Evolutionary conservation across 129 eudicot genomes (phyloP).

Genomic region (Sambucus nigra): DNA sequence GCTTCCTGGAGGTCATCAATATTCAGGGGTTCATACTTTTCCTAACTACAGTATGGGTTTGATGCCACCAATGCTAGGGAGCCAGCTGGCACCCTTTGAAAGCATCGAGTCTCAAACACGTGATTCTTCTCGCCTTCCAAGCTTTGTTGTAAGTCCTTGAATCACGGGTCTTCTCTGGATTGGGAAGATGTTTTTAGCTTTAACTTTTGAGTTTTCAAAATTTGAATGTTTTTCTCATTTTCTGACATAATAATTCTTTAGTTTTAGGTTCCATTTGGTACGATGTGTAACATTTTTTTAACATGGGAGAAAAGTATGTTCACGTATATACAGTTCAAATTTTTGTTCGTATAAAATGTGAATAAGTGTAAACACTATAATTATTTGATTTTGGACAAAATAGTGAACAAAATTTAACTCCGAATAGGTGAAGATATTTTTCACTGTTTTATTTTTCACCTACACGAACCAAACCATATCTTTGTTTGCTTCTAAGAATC

Average conservation of each 20-base stretch:
- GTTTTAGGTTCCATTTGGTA: constrained; percentile 4
- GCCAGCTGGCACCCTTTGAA: constrained; percentile 52
- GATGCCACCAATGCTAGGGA: constrained; percentile 50
- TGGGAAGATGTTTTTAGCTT: not conserved
- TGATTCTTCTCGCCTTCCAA: constrained; percentile 60
- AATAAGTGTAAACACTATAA: too few species aligned
- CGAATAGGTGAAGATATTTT: too few species aligned
- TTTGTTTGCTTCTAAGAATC: not conserved
- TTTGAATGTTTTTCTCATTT: not conserved
- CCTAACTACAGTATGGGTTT: constrained; percentile 47
- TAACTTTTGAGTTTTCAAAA: constrained; percentile 1
- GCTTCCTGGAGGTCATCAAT: constrained; percentile 37
- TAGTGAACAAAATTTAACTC: too few species aligned
- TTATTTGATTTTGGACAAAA: too few species aligned
- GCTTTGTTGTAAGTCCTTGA: constrained; percentile 64
- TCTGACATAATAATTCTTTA: not conserved
- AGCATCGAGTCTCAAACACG: constrained; percentile 51
- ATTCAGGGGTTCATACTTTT: constrained; percentile 43
- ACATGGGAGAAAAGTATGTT: too few species aligned
- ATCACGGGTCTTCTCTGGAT: not conserved
- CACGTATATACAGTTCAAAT: too few species aligned
- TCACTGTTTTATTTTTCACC: too few species aligned
- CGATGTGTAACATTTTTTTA: too few species aligned
- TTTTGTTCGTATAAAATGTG: too few species aligned
- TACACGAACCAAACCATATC: too few species aligned